Base-by-base conservation (phyloP, 192 early-diverging fungal species). In the Coemansia sp. region DNA sequence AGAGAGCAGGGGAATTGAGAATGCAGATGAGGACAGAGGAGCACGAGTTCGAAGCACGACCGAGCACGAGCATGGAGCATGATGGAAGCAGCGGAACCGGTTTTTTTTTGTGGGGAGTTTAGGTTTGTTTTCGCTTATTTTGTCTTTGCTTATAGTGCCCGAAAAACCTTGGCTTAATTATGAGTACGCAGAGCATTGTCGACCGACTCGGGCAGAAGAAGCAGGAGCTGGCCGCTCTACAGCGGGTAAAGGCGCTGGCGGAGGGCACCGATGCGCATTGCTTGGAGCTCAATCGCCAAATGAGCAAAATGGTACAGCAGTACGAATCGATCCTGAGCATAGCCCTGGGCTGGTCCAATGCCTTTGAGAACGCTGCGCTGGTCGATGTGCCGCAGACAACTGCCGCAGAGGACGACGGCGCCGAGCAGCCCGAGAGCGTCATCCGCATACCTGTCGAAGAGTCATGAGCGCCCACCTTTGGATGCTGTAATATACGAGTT, bases 251-350 rank as follows among this genome's bases (percentile, higher is more conserved):
- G 31, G 45, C 45, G 26, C 52, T 73, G 37, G 64, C 69, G 1
- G 58, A 73, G 37, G 47, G 39, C 47, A 73, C 69, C 4, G 69
- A 64, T 44, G 41, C 62, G 10, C 69, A 73, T 31, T 73, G 69
- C 34, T 23, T 61, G 52, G 69, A 73, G 37, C 71, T 75, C 38
- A 63, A 75, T 38, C 54, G 64, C 22, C 63, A 75, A 67, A 63
- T 75, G 54, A 32, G 51, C 25, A 75, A 75, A 39, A 56, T 67
- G 13, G 71, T 75, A 22, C 27, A 46, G 16, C 63, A 75, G 38
- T 73, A 73, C 44, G 58, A 60, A 27, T 42, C 69, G 5, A 65
- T 73, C 21, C 54, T 73, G 27, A 46, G 33, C 6, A 57, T 73
- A 20, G 57, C 62, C 19, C 43, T 41, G 25, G 62, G 69, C 41